Conservation (phyloP, 1,284 basidiomycete genomes). For the Ustilago lituana region DNA sequence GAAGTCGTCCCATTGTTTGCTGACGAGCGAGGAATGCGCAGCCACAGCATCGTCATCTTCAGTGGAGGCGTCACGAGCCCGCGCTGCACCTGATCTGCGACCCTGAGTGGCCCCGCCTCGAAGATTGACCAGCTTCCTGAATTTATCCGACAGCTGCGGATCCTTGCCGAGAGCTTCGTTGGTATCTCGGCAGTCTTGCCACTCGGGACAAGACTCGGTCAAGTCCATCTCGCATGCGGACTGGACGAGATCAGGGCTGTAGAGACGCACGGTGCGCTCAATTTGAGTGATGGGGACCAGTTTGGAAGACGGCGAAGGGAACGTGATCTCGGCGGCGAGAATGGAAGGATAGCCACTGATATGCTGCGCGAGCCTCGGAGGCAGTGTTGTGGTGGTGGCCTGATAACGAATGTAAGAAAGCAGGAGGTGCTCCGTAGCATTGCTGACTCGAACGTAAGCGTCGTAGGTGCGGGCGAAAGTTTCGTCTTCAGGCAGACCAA, state of each 20-base stretch:
- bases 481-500: conserved; percentile 66
- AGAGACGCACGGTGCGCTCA: conserved; percentile 58
- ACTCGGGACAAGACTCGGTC: conserved; percentile 40
- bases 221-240: conserved; percentile 54
- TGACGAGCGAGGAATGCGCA: conserved; percentile 49
- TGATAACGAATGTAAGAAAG: conserved; percentile 62
- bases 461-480: conserved; percentile 63
- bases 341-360: conserved; percentile 59
- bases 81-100: conserved; percentile 8
- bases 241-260: conserved; percentile 61
- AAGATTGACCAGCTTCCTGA: conserved; percentile 62
- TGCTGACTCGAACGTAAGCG: conserved; percentile 57
- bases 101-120: conserved; percentile 39
- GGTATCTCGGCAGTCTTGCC: conserved; percentile 45
- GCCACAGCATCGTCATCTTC: conserved; percentile 34
- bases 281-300: conserved; percentile 61
- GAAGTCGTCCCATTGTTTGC: conserved; percentile 63
- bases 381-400: conserved; percentile 41
- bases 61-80: not conserved
- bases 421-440: conserved; percentile 64
- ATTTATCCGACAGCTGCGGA: conserved; percentile 61
- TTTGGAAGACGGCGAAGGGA: conserved; percentile 40
- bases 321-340: conserved; percentile 47
- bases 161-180: conserved; percentile 42
- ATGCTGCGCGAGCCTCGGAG: conserved; percentile 56